Percentiles rank a stretch among this genome's conserved stretches.
These are phyloP conservation scores for Botryotinia narcissicola DNA, from an alignment of 2,329 filamentous ascomycete species.

Conservation along the genomic window DNA sequence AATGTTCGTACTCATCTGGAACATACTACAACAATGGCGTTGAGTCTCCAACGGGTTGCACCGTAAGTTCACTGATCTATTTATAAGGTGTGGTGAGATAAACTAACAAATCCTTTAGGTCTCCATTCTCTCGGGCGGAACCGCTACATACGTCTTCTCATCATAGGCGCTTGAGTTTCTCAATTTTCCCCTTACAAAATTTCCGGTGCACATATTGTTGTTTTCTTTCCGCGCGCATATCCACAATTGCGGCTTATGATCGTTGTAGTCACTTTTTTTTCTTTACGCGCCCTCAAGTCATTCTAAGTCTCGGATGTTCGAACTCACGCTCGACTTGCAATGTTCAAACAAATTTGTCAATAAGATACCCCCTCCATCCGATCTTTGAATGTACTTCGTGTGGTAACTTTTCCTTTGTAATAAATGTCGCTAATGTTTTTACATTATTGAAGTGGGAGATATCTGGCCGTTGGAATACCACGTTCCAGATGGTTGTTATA, in stretches of 20 bases:
- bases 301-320: conserved; percentile 26
- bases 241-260: conserved; percentile 31
- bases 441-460: conserved; percentile 32
- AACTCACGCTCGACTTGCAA: conserved; percentile 27
- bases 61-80: conserved; percentile 34
- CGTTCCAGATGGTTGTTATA: conserved; percentile 29
- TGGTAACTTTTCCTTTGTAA: conserved; percentile 36
- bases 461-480: conserved; percentile 23
- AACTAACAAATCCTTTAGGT: conserved; percentile 31
- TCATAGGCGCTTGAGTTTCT: conserved; percentile 27
- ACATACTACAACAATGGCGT: conserved; percentile 36
- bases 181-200: conserved; percentile 22
- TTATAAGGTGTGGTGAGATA: not conserved
- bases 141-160: conserved; percentile 32
- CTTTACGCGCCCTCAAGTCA: conserved; percentile 8
- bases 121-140: conserved; percentile 25
- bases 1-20: conserved; percentile 35
- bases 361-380: conserved; percentile 23
- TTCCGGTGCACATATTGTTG: conserved; percentile 28
- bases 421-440: conserved; percentile 39
- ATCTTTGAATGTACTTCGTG: conserved; percentile 15
- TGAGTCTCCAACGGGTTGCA: conserved; percentile 36
- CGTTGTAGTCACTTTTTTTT: conserved; percentile 25
- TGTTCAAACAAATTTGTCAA: conserved; percentile 29
- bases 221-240: conserved; percentile 25